A percentile compares a stretch with the other conserved stretches of the same genome.
Evolutionary conservation across 108 stramenopile genomes (phyloP).

Genomic region (Cyclotella sp.): DNA sequence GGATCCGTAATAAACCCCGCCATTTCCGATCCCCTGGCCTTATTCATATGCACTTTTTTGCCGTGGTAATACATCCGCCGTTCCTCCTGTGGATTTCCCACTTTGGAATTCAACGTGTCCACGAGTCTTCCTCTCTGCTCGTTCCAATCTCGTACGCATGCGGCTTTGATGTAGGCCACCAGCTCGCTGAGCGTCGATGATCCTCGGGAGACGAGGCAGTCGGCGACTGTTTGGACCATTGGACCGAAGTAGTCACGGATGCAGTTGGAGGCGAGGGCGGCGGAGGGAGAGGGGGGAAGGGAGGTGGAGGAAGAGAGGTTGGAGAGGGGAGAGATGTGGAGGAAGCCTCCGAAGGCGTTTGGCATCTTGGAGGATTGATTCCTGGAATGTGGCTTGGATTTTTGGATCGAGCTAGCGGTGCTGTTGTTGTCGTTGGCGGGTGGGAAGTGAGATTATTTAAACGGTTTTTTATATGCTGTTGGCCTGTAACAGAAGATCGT

Average conservation of each 20-base stretch:
- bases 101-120: conserved; percentile 24
- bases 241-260: conserved; percentile 86
- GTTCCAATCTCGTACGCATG: conserved; percentile 55
- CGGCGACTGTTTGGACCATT: conserved; percentile 77
- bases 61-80: conserved; percentile 9
- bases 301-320: conserved; percentile 54
- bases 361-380: neutral
- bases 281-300: conserved; percentile 56
- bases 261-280: conserved; percentile 69
- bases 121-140: conserved; percentile 49
- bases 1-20: conserved; percentile 56
- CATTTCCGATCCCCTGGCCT: conserved; percentile 48
- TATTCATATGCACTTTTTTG: conserved; percentile 46
- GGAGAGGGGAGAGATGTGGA: conserved; percentile 68
- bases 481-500: too few relatives aligned
- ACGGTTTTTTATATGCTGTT: too few relatives aligned
- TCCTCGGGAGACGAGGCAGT: conserved; percentile 66
- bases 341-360: conserved; percentile 68
- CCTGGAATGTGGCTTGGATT: neutral
- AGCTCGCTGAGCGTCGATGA: conserved; percentile 58
- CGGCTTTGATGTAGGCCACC: conserved; percentile 42
- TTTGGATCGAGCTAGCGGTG: neutral
- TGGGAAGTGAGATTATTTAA: too few relatives aligned
- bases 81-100: neutral
- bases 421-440: too few relatives aligned